phyloP scores from a whole-genome alignment of 208 protist species.

The Trichomonas vaginalis region DNA sequence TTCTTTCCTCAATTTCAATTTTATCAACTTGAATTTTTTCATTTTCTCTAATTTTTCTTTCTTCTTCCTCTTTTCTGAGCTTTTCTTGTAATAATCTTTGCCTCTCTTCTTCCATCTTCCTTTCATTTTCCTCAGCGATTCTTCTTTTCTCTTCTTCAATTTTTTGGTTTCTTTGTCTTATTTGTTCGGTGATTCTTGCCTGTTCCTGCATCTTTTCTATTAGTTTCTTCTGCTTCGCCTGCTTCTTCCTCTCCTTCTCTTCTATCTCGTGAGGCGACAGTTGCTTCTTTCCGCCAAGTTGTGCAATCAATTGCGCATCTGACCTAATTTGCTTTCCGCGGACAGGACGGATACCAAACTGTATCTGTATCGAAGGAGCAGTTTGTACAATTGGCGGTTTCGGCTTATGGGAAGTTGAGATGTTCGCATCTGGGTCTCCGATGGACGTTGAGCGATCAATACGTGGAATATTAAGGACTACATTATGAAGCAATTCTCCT shows the following conservation, averaged over 20 bases:
- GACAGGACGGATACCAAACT: neutral
- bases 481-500: neutral
- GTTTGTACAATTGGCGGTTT: neutral
- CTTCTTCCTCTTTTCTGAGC: neutral
- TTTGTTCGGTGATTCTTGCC: neutral
- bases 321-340: neutral
- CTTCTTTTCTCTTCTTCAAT: neutral
- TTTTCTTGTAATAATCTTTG: too few species aligned
- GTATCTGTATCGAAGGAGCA: neutral
- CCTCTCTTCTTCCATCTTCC: neutral
- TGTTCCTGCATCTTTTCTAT: neutral
- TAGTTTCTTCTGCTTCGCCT: neutral
- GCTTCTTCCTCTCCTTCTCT: neutral
- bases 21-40: neutral
- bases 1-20: too few species aligned
- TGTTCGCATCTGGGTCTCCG: neutral
- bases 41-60: neutral
- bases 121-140: too few species aligned
- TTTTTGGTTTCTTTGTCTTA: neutral
- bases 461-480: neutral
- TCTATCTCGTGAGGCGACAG: neutral
- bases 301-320: neutral
- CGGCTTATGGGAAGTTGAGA: neutral
- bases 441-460: neutral
- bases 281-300: neutral